Percentiles rank a stretch among this genome's conserved stretches.
Conservation (phyloP, 1,139 yeast genomes). For the Spencermartinsiella ligniputridi region DNA sequence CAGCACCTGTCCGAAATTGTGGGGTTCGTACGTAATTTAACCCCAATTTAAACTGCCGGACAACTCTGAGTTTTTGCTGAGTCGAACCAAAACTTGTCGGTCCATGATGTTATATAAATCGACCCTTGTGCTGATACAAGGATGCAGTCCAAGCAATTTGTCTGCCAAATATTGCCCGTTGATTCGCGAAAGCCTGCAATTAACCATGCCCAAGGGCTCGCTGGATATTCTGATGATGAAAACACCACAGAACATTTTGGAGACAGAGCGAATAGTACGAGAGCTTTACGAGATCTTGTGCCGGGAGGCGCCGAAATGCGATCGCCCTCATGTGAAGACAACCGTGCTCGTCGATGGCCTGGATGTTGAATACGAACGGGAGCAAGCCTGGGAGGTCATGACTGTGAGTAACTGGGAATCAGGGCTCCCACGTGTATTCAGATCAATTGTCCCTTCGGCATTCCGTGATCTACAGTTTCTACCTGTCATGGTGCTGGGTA, state of each 20-base stretch:
- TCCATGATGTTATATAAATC: constrained; percentile 26
- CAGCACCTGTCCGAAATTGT: no score
- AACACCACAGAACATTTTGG: constrained; percentile 27
- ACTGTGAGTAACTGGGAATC: constrained; percentile 28
- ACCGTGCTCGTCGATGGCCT: constrained; percentile 36
- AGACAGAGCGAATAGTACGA: constrained; percentile 29
- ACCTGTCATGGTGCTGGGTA: constrained; percentile 27
- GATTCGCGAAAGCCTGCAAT: constrained; percentile 27
- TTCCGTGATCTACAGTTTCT: constrained; percentile 22
- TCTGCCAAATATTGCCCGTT: constrained; percentile 21
- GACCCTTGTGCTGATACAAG: constrained; percentile 26
- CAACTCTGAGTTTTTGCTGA: no score
- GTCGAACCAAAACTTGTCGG: no score
- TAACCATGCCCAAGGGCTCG: constrained; percentile 29
- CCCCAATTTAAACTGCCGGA: no score
- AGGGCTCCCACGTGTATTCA: constrained; percentile 20
- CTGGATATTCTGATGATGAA: constrained; percentile 34
- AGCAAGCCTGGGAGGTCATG: constrained; percentile 34
- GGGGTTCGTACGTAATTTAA: no score
- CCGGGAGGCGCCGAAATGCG: constrained; percentile 16
- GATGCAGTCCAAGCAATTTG: constrained; percentile 19
- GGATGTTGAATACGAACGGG: constrained; percentile 26
- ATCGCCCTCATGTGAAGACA: constrained; percentile 28
- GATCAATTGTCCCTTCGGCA: constrained; percentile 25
- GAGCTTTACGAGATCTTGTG: constrained; percentile 29